Conservation (phyloP, 1,284 basidiomycete genomes). For the Rhodotorula sp. region DNA sequence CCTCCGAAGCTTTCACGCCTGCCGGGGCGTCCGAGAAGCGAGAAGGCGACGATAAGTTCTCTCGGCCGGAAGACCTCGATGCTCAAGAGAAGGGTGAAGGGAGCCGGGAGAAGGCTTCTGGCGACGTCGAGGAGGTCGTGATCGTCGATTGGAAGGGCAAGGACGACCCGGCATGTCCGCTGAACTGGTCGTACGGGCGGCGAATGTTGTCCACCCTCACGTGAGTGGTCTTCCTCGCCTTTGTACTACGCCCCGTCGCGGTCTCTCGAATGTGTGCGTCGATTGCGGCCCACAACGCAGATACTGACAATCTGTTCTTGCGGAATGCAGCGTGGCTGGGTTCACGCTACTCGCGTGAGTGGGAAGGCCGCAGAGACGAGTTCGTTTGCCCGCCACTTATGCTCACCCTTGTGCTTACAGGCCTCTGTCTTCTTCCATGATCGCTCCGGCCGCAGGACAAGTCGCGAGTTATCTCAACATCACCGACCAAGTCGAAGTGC, state of each 20-base stretch:
- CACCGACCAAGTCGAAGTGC: slow-evolving; percentile 55
- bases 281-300: no score
- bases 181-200: slow-evolving; percentile 45
- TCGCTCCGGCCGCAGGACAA: slow-evolving; percentile 63
- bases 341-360: slow-evolving; percentile 34
- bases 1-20: background rate
- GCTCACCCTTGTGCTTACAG: background rate
- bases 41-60: background rate
- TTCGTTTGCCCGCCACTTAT: background rate
- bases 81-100: background rate
- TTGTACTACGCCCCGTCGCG: no score
- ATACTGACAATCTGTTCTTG: no score
- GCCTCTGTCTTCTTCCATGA: slow-evolving; percentile 67
- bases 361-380: no score
- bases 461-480: slow-evolving; percentile 62
- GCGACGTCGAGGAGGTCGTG: slow-evolving; percentile 9
- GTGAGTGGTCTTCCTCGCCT: background rate
- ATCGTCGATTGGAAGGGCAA: slow-evolving; percentile 53
- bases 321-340: slow-evolving; percentile 21
- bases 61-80: background rate
- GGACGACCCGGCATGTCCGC: slow-evolving; percentile 47
- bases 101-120: slow-evolving; percentile 11
- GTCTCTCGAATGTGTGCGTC: no score
- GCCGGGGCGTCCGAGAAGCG: background rate
- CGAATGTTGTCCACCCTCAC: slow-evolving; percentile 28